Evolutionary conservation across 202 grass and related monocot genomes (phyloP), one percentile per base, ranked within the genome.

Genomic region (Panicum hallii): DNA sequence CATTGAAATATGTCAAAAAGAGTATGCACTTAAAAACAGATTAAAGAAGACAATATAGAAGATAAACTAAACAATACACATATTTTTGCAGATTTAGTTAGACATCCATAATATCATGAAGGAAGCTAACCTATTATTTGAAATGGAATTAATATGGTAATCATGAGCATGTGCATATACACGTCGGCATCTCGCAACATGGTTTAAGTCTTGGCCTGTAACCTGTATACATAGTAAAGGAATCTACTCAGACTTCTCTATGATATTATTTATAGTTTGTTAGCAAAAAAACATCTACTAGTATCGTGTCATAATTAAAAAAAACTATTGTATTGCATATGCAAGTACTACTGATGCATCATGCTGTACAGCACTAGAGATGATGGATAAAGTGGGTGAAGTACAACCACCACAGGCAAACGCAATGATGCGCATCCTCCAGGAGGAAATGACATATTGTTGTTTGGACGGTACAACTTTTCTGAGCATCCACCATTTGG

Each of bases 61-160:
- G 79, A 43, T 72, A 26, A 77, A 55, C 64, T 64, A 74, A 75
- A 22, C 42, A 11, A 67, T 57, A 78, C 67, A 53, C 3, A 87
- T 32, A 44, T 67, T 36, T 30, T 77, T 80, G 79, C 47, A 71
- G 75, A 83, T 65, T 67, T 71, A 22, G 75, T 34, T 43, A 84
- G 44, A n/a, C n/a, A 77, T 76, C 63, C 15, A 68, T 79, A 83
- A 53, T 73, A 72, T 73, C 72, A 80, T 43, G 49, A 85, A 34
- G 34, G 22, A 49, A 81, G 78, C 80, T 56, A 36, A 95, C 93
- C 93, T 95, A 88, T 95, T 95, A 79, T 92, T 95, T 54, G 93
- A 95, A 87, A 95, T 87, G 68, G 93, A 95, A 80, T 95, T 92
- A 72, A 95, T 92, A 83, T 95, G 93, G 72, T 95, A 95, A 84